Conservation (phyloP, 352 stramenopile genomes). For the Globisporangium megalacanthum region DNA sequence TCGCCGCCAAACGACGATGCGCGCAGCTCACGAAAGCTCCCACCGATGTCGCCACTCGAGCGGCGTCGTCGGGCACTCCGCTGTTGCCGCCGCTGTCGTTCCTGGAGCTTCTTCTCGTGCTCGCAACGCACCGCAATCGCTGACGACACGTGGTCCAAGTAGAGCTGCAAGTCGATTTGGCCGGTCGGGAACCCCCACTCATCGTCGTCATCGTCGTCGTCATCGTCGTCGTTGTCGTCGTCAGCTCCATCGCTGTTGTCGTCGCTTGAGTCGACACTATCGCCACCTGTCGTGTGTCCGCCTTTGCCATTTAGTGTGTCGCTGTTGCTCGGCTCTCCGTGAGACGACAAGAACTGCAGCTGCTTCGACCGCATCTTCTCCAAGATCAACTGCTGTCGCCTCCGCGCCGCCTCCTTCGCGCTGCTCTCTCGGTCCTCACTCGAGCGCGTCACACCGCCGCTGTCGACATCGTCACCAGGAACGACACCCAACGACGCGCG, state of each 20-base stretch:
- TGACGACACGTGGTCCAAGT: constrained; percentile 60
- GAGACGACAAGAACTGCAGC: constrained; percentile 59
- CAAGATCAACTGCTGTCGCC: constrained; percentile 62
- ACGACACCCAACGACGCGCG: background rate
- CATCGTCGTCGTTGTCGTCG: constrained; percentile 29
- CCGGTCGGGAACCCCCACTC: constrained; percentile 80
- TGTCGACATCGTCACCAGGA: background rate
- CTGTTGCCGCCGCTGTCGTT: constrained; percentile 27
- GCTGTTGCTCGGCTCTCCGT: constrained; percentile 18
- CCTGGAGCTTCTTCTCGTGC: constrained; percentile 28
- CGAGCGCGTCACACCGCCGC: background rate
- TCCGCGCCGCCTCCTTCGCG: constrained; percentile 57
- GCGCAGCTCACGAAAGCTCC: constrained; percentile 4
- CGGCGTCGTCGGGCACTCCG: constrained; percentile 23
- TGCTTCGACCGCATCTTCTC: constrained; percentile 70
- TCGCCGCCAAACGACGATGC: constrained; percentile 12
- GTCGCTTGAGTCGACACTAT: background rate
- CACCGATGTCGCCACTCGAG: constrained; percentile 1
- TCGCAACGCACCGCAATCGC: constrained; percentile 51
- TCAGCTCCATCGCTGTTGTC: background rate
- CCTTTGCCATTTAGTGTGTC: background rate
- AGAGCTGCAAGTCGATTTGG: constrained; percentile 57
- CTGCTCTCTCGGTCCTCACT: constrained; percentile 15
- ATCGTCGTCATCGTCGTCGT: constrained; percentile 63
- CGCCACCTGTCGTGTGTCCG: background rate